These are phyloP conservation scores for Calycina marina DNA, from an alignment of 2,329 filamentous ascomycete species.

Conservation along the genomic window DNA sequence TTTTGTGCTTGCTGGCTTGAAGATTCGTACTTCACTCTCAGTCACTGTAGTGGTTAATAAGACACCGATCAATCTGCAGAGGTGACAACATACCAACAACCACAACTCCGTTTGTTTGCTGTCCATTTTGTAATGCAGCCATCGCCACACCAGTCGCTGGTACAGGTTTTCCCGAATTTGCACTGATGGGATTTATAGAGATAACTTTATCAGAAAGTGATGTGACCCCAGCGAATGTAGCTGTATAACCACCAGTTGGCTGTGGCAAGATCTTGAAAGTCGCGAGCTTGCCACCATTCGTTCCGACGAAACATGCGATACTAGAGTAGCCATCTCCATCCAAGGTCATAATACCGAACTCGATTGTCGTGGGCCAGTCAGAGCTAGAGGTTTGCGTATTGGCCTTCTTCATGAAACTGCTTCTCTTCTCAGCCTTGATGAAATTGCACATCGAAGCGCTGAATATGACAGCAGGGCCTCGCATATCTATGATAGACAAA, in stretches of 20 bases:
- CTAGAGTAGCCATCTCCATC: constrained; percentile 94
- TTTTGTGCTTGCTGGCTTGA: constrained; percentile 71
- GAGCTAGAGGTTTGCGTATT: constrained; percentile 33
- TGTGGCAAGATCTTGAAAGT: constrained; percentile 85
- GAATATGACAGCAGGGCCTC: constrained; percentile 75
- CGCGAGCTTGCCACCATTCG: constrained; percentile 65
- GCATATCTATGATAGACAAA: constrained; percentile 71
- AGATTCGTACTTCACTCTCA: constrained; percentile 62
- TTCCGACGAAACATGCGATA: constrained; percentile 84
- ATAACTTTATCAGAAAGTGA: constrained; percentile 57
- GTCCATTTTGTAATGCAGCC: constrained; percentile 59
- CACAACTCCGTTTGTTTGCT: constrained; percentile 64
- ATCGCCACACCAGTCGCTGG: constrained; percentile 62
- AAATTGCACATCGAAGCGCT: constrained; percentile 60
- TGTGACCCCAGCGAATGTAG: constrained; percentile 53
- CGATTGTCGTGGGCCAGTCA: constrained; percentile 69
- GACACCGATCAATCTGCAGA: no score
- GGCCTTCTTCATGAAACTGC: constrained; percentile 50
- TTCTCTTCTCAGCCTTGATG: constrained; percentile 58
- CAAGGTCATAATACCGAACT: constrained; percentile 86
- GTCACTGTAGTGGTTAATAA: constrained; percentile 39
- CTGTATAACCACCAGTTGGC: constrained; percentile 52
- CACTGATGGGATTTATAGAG: constrained; percentile 64
- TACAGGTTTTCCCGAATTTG: constrained; percentile 62
- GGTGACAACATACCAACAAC: constrained; percentile 46